Conservation (phyloP, 306 rosid species). For the Sechiopsis laciniata region DNA sequence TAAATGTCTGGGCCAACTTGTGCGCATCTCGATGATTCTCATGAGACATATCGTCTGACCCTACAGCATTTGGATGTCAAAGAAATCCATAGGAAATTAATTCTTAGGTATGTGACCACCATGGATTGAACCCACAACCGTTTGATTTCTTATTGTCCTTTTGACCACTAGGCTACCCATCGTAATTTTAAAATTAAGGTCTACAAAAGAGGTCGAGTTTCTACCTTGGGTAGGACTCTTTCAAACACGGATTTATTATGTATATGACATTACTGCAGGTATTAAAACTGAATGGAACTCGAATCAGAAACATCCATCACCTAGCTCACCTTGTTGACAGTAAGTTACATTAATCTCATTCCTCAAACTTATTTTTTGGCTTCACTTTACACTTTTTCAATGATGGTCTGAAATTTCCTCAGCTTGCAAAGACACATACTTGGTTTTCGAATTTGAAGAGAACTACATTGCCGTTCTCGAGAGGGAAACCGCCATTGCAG, state of each 20-base stretch:
- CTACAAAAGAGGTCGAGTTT: not conserved
- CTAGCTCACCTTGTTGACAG: constrained; percentile 83
- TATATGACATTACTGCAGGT: constrained; percentile 46
- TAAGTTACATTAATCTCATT: constrained; percentile 33
- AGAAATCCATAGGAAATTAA: too few relatives aligned
- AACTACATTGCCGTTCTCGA: constrained; percentile 71
- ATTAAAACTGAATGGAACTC: constrained; percentile 69
- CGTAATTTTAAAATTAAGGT: not conserved
- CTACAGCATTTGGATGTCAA: too few relatives aligned
- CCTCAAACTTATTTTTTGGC: not conserved
- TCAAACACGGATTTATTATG: not conserved
- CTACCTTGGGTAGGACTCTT: constrained; percentile 19
- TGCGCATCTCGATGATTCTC: too few relatives aligned
- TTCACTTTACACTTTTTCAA: constrained; percentile 20
- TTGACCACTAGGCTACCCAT: too few relatives aligned
- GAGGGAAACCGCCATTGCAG: constrained; percentile 56
- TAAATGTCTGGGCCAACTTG: too few relatives aligned
- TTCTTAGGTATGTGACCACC: too few relatives aligned
- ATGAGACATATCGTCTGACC: too few relatives aligned
- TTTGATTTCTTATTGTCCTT: too few relatives aligned
- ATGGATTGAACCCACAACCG: too few relatives aligned
- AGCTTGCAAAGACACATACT: constrained; percentile 74
- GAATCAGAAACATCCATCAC: constrained; percentile 74
- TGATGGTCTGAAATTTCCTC: constrained; percentile 30
- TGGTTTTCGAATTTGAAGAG: constrained; percentile 83